Evolutionary conservation across 2,329 filamentous ascomycete species (phyloP), one percentile per base, ranked within the genome.

Genomic region (Pleurostoma richardsiae): DNA sequence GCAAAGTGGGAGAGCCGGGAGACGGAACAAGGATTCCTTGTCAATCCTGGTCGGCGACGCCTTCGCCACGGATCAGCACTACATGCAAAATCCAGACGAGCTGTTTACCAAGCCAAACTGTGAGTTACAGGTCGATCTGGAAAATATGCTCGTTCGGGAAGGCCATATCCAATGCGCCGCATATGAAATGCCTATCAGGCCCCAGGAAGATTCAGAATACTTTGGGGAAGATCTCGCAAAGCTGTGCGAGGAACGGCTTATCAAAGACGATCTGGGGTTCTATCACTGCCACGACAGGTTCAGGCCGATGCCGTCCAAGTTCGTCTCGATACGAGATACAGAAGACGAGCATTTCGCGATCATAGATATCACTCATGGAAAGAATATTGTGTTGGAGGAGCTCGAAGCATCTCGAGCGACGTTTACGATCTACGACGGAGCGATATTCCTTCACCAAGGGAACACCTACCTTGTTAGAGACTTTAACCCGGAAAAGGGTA

Each of bases 371-470:
- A 94, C 89, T 0, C 81, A 94, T 54, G 84, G 84, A 29, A 81
- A 82, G 46, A 97, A 97, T 60, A 72, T 84, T 0, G 87, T 99
- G 0, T 77, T 99, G 2, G 94, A 99, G 71, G 91, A 97, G 67
- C 78, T 99, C n/a, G 94, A 97, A 67, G 89, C 90, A 2, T 94
- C 88, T 2, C 83, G 94, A n/a, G 92, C 92, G 1, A 92, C 90
- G 55, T 97, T 96, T 66, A 96, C 90, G 2, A 80, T 99, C 49
- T 99, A 99, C 65, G 92, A 97, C 63, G 94, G 94, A 10, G 94
- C 90, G 40, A 96, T 99, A 52, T 99, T 95, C 69, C 74, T 99
- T 4, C 94, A 99, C 58, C 94, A 99, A 68, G 94, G 94, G n/a
- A 83, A 83, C 52, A 92, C 86, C 2, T 99, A 96, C 60, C 77